Evolutionary conservation across 495 filamentous ascomycete species (phyloP).

Genomic region (Aspergillus ellipticus): DNA sequence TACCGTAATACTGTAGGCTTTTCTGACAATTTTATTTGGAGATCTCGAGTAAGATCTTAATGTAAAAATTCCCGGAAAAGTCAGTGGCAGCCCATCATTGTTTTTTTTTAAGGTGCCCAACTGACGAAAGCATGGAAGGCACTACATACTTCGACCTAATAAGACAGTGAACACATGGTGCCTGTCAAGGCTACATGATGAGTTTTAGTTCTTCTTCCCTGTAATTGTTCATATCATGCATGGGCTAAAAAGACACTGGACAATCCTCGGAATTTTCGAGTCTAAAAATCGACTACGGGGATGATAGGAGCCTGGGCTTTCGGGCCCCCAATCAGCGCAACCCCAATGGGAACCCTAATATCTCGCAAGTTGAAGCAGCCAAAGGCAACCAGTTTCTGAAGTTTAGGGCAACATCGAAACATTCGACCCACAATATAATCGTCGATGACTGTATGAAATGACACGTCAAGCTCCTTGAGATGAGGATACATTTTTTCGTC

Average conservation of each 20-base stretch:
- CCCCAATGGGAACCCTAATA: conserved; percentile 64
- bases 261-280: background rate
- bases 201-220: no score
- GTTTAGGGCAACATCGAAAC: conserved; percentile 66
- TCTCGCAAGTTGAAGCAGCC: conserved; percentile 75
- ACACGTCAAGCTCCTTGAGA: conserved; percentile 68
- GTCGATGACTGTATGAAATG: conserved; percentile 71
- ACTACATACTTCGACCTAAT: background rate
- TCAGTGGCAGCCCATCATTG: no score
- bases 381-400: conserved; percentile 75
- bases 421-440: conserved; percentile 70
- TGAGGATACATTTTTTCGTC: conserved; percentile 56
- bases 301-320: conserved; percentile 59
- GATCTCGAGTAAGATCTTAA: no score
- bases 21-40: no score
- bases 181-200: no score
- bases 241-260: no score
- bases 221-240: background rate
- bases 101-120: no score
- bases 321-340: conserved; percentile 74
- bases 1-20: no score
- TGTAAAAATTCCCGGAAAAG: no score
- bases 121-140: no score
- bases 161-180: no score
- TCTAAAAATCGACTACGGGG: conserved; percentile 40